These are phyloP conservation scores for Diaporthe longicolla DNA, from an alignment of 2,329 filamentous ascomycete genomes.

Conservation along the genomic window DNA sequence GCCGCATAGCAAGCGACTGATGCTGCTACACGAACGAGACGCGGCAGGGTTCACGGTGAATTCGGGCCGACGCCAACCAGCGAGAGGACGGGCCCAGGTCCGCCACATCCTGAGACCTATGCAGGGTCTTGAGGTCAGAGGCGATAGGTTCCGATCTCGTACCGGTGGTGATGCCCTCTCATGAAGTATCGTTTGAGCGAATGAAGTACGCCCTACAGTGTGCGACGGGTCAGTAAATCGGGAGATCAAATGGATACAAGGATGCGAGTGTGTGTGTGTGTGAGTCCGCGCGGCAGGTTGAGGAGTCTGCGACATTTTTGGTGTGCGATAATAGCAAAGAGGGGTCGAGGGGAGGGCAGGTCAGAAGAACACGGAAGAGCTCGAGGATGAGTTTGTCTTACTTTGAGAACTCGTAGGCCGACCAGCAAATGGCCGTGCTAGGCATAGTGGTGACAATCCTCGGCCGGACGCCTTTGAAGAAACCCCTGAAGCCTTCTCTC, in stretches of 20 bases:
- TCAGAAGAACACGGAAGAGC: background rate
- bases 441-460: conserved; percentile 97
- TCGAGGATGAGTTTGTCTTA: conserved; percentile 54
- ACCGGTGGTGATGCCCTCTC: conserved; percentile 41
- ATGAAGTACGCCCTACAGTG: conserved; percentile 71
- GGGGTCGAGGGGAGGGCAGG: too few species aligned
- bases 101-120: background rate
- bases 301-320: background rate
- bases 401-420: conserved; percentile 79
- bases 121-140: conserved; percentile 48
- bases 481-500: conserved; percentile 87
- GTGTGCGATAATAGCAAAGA: background rate
- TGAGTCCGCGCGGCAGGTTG: conserved; percentile 39
- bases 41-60: background rate
- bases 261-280: background rate
- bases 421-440: conserved; percentile 99
- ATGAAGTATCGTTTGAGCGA: conserved; percentile 62
- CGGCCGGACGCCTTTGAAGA: conserved; percentile 93
- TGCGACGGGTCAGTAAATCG: conserved; percentile 41
- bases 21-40: background rate
- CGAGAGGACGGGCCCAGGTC: background rate
- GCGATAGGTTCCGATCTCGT: background rate
- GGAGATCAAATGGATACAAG: too few species aligned
- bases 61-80: conserved; percentile 3
- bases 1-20: conserved; percentile 19